Evolutionary conservation across 805 yeast species (phyloP), one percentile per base, ranked within the genome.

Genomic region (Nakazawaea sp.): DNA sequence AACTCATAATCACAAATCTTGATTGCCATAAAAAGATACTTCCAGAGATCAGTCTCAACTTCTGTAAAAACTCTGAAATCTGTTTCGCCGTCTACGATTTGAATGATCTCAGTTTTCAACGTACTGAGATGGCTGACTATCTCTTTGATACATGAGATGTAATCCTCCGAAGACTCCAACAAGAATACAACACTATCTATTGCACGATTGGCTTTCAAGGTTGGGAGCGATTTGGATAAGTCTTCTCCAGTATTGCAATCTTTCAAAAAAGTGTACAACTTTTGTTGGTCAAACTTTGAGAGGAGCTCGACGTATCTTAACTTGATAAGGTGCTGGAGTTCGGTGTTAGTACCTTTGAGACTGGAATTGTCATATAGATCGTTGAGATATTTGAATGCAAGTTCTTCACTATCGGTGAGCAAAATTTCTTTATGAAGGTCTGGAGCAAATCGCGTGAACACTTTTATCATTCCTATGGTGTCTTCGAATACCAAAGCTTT

Each of bases 361-460:
- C 42, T 30, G 12, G 45, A 45, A 3, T 46, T 31, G 4, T 45
- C 52, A 42, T 61, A 57, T n/a, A 69, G 43, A 2, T 45, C 33
- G 1, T 42, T 42, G 27, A 70, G 47, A 43, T 69, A 72, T 20
- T 47, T 38, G 41, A 43, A 68, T 25, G 53, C 52, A 10, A 56
- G 19, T 0, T 29, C 38, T 28, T 49, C 24, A 41, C 50, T 28
- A 43, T 55, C 60, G 18, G 62, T 43, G 2, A 48, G 38, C 25
- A 73, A 46, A 1, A 66, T 55, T 33, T 59, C 55, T 1, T 40
- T 32, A 46, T 73, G 75, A 26, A 75, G 42, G 1, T 45, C 40
- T 0, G 73, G 72, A 33, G 57, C 49, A 44, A 61, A 53, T 12
- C 46, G 47, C 11, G 61, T 49, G 9, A 76, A 51, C 4, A 68